phyloP scores from a whole-genome alignment of 2,329 filamentous ascomycete species.

The Diplodia mutila region DNA sequence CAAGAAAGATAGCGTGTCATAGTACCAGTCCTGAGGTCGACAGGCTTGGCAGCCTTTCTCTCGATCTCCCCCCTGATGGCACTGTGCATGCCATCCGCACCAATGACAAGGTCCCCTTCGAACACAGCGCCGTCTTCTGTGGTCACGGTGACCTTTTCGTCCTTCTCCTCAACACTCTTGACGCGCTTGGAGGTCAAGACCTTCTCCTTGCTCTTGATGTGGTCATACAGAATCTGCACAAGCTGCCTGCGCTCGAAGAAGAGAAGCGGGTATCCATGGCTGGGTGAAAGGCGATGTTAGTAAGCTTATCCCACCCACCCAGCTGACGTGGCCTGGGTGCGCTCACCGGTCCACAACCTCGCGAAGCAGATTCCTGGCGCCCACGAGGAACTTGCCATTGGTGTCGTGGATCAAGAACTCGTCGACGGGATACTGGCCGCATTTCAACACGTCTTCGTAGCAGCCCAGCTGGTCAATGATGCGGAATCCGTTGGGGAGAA shows the following conservation, averaged over 20 bases:
- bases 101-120: constrained; percentile 21
- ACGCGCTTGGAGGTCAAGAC: constrained; percentile 29
- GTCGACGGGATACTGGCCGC: background rate
- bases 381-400: background rate
- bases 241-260: constrained; percentile 35
- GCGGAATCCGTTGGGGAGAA: constrained; percentile 30
- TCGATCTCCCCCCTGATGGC: constrained; percentile 1
- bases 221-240: constrained; percentile 33
- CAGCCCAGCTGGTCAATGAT: constrained; percentile 35
- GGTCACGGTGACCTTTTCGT: background rate
- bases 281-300: too few species aligned
- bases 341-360: background rate
- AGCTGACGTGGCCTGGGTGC: too few species aligned
- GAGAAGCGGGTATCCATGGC: constrained; percentile 14
- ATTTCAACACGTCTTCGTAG: background rate
- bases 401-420: background rate
- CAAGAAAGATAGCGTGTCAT: too few species aligned
- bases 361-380: background rate
- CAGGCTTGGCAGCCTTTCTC: too few species aligned
- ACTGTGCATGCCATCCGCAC: constrained; percentile 26
- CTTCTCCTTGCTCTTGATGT: constrained; percentile 31
- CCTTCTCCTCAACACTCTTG: background rate
- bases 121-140: constrained; percentile 20
- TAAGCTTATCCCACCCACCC: too few species aligned
- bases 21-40: background rate